phyloP scores from a whole-genome alignment of 495 filamentous ascomycete species.

The Talaromyces proteolyticus region DNA sequence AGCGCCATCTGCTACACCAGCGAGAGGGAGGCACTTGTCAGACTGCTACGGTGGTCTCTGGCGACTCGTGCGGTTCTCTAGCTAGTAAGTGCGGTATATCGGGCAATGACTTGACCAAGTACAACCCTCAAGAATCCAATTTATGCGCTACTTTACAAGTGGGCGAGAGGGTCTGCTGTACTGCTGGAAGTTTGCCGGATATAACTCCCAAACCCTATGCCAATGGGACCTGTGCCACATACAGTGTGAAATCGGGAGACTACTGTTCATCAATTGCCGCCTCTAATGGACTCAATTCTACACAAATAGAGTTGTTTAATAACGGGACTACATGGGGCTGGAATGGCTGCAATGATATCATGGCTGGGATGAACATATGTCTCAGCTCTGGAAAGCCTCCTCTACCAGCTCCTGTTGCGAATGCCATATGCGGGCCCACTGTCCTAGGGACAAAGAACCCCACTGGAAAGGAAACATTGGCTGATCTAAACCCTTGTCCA shows the following conservation, averaged over 20 bases:
- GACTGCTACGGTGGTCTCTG: slow-evolving; percentile 14
- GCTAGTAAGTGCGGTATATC: slow-evolving; percentile 16
- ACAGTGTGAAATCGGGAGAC: slow-evolving; percentile 2
- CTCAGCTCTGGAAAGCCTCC: slow-evolving; percentile 40
- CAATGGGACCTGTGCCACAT: slow-evolving; percentile 4
- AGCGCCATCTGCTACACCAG: background rate
- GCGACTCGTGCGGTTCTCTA: background rate
- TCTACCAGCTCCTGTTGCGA: slow-evolving; percentile 29
- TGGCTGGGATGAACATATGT: slow-evolving; percentile 30
- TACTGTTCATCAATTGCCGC: slow-evolving; percentile 7
- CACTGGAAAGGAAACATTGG: slow-evolving; percentile 7
- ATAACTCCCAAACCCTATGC: background rate
- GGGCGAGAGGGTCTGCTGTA: slow-evolving; percentile 36
- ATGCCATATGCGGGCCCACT: slow-evolving; percentile 40
- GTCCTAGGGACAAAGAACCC: slow-evolving; percentile 21
- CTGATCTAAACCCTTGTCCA: slow-evolving; percentile 4
- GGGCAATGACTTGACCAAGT: slow-evolving; percentile 21
- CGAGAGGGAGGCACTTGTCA: slow-evolving; percentile 7
- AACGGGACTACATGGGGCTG: slow-evolving; percentile 33
- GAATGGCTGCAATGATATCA: slow-evolving; percentile 33
- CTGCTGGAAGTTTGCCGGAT: slow-evolving; percentile 27
- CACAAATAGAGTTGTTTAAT: slow-evolving; percentile 5
- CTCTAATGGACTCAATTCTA: background rate
- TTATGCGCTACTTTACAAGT: slow-evolving; percentile 23
- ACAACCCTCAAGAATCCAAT: slow-evolving; percentile 23